Conservation (phyloP, 371 early-diverging fungal species). For the Hamiltosporidium tvaerminnensis region DNA sequence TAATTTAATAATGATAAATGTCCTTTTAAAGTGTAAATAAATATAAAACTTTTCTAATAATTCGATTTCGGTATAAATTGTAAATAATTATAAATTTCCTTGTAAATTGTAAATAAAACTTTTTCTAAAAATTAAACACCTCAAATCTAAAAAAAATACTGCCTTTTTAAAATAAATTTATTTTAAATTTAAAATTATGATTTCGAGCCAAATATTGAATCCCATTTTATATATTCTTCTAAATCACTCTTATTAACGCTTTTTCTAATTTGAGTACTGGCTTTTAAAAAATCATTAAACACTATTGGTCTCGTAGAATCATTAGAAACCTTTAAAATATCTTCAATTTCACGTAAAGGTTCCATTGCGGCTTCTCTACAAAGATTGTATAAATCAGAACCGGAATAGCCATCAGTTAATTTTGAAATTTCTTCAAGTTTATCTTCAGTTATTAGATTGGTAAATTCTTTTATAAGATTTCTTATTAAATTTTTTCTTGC, state of each 20-base stretch:
- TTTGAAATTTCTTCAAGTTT: slow-evolving; percentile 56
- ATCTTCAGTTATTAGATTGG: slow-evolving; percentile 53
- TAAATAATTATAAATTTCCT: too few relatives aligned
- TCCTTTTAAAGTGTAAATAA: too few relatives aligned
- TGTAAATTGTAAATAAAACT: too few relatives aligned
- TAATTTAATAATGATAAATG: too few relatives aligned
- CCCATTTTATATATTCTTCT: slow-evolving; percentile 47
- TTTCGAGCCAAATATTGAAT: slow-evolving; percentile 40
- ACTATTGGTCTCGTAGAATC: slow-evolving; percentile 35
- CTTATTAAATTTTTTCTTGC: slow-evolving; percentile 59
- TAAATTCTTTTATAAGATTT: slow-evolving; percentile 55
- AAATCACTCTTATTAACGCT: slow-evolving; percentile 52
- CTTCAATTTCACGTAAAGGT: slow-evolving; percentile 55
- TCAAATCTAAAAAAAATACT: too few relatives aligned
- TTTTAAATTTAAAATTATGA: too few relatives aligned
- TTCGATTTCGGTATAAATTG: too few relatives aligned
- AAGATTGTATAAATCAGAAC: slow-evolving; percentile 80
- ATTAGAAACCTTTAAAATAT: slow-evolving; percentile 27
- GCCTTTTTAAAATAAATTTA: too few relatives aligned
- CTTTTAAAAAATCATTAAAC: slow-evolving; percentile 48
- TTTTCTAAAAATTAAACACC: too few relatives aligned
- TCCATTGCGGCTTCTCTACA: slow-evolving; percentile 83
- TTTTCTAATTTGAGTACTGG: slow-evolving; percentile 48
- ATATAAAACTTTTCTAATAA: too few relatives aligned
- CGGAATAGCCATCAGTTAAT: slow-evolving; percentile 69